These are phyloP conservation scores for Suhomyces chickasaworum DNA, from an alignment of 1,139 yeast genomes.

Conservation along the genomic window DNA sequence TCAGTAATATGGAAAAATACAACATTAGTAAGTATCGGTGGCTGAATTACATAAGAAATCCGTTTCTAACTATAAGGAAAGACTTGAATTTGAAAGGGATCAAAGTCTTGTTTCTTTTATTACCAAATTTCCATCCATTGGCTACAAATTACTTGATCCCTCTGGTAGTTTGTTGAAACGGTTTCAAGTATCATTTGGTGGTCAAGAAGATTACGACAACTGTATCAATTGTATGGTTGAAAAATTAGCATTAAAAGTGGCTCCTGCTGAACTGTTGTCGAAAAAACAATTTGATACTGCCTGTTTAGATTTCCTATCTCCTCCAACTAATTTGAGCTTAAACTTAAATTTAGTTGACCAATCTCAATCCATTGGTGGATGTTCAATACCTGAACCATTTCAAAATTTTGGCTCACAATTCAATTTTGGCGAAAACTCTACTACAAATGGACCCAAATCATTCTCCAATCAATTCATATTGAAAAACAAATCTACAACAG, in stretches of 20 bases:
- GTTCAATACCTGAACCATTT: conserved; percentile 3
- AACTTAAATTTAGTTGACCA: background rate
- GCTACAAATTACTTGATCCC: conserved; percentile 25
- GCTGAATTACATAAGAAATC: background rate
- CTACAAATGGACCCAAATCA: too few relatives aligned
- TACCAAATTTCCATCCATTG: conserved; percentile 28
- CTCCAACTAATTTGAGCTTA: too few relatives aligned
- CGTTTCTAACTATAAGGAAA: conserved; percentile 18
- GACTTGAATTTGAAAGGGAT: conserved; percentile 16
- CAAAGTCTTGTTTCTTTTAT: conserved; percentile 22
- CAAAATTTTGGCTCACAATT: conserved; percentile 3
- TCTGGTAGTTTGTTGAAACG: conserved; percentile 22
- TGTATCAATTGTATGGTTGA: conserved; percentile 14
- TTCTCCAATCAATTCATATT: too few relatives aligned
- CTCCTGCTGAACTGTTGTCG: conserved; percentile 1
- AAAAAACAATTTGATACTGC: background rate
- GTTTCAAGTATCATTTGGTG: conserved; percentile 17
- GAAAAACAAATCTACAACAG: too few relatives aligned
- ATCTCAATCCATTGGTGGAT: background rate
- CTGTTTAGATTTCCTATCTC: conserved; percentile 4
- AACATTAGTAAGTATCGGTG: conserved; percentile 21
- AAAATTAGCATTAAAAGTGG: conserved; percentile 5
- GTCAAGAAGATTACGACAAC: conserved; percentile 11
- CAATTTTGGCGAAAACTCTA: too few relatives aligned
- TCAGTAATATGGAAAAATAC: conserved; percentile 25